phyloP scores from a whole-genome alignment of 768 basidiomycete genomes.

The Vishniacozyma victoriae region DNA sequence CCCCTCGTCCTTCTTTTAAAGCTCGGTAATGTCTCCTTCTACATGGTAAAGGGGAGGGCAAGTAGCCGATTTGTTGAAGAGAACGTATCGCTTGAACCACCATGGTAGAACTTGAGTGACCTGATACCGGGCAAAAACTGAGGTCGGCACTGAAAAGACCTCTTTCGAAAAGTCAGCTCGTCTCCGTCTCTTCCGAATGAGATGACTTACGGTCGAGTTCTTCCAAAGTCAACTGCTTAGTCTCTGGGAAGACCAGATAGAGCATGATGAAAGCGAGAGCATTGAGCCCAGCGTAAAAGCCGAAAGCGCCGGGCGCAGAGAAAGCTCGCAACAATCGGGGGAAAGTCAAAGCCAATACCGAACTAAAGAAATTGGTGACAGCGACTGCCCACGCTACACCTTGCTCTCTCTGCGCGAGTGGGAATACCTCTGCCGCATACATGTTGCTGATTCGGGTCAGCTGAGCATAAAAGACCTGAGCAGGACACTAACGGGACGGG shows the following conservation, averaged over 20 bases:
- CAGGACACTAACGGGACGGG: conserved; percentile 67
- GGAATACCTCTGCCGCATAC: conserved; percentile 86
- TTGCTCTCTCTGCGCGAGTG: conserved; percentile 68
- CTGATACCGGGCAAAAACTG: conserved; percentile 12
- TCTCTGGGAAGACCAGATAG: conserved; percentile 4
- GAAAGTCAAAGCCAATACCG: conserved; percentile 48
- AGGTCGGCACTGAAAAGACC: conserved; percentile 18
- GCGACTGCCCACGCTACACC: conserved; percentile 68
- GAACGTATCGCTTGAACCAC: conserved; percentile 23
- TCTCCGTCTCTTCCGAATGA: neutral
- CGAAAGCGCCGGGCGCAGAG: conserved; percentile 65
- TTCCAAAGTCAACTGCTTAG: conserved; percentile 17
- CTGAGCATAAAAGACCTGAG: neutral
- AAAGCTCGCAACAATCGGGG: conserved; percentile 61
- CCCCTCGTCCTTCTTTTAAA: too few species aligned
- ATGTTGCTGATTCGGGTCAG: neutral
- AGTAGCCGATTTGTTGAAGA: conserved; percentile 7
- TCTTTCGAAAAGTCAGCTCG: conserved; percentile 5
- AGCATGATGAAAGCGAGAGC: conserved; percentile 5
- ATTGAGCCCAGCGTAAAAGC: conserved; percentile 52
- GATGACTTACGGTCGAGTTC: conserved; percentile 15
- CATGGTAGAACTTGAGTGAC: conserved; percentile 10
- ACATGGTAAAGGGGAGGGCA: conserved; percentile 10
- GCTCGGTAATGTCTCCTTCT: too few species aligned
- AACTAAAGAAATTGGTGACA: conserved; percentile 30